A percentile compares a stretch with the other conserved stretches of the same genome.
Evolutionary conservation across 495 filamentous ascomycete genomes (phyloP).

Genomic region (Talaromyces nanjingensis): DNA sequence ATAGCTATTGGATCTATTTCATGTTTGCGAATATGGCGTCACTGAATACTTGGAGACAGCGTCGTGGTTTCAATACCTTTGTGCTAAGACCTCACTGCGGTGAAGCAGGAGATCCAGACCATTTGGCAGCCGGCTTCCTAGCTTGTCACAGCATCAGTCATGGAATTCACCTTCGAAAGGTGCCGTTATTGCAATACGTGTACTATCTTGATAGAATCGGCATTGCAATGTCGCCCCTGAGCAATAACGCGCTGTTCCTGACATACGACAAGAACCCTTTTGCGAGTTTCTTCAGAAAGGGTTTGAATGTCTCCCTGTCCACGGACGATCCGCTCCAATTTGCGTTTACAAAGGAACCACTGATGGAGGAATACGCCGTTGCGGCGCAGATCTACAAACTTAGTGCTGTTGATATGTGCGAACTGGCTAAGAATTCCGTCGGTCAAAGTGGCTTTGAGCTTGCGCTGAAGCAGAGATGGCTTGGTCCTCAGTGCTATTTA

Average conservation of each 20-base stretch:
- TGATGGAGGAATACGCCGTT: slow-evolving; percentile 97
- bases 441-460: slow-evolving; percentile 90
- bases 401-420: slow-evolving; percentile 96
- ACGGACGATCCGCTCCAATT: slow-evolving; percentile 98
- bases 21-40: slow-evolving; percentile 91
- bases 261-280: slow-evolving; percentile 98
- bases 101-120: slow-evolving; percentile 94
- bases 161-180: slow-evolving; percentile 85
- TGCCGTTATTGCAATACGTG: slow-evolving; percentile 90
- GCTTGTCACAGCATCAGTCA: slow-evolving; percentile 98
- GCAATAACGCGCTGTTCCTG: slow-evolving; percentile 94
- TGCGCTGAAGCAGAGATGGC: slow-evolving; percentile 80
- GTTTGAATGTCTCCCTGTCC: slow-evolving; percentile 90
- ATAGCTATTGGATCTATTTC: slow-evolving; percentile 98
- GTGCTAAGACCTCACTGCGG: slow-evolving; percentile 90
- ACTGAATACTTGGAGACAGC: slow-evolving; percentile 84
- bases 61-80: slow-evolving; percentile 93
- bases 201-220: slow-evolving; percentile 98
- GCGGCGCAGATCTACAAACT: slow-evolving; percentile 98
- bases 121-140: slow-evolving; percentile 84
- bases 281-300: slow-evolving; percentile 86
- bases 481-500: slow-evolving; percentile 65
- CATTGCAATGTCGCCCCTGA: slow-evolving; percentile 97
- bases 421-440: slow-evolving; percentile 92
- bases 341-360: slow-evolving; percentile 94